Base-by-base conservation (phyloP, 2,329 filamentous ascomycete species). In the Fusarium luffae region DNA sequence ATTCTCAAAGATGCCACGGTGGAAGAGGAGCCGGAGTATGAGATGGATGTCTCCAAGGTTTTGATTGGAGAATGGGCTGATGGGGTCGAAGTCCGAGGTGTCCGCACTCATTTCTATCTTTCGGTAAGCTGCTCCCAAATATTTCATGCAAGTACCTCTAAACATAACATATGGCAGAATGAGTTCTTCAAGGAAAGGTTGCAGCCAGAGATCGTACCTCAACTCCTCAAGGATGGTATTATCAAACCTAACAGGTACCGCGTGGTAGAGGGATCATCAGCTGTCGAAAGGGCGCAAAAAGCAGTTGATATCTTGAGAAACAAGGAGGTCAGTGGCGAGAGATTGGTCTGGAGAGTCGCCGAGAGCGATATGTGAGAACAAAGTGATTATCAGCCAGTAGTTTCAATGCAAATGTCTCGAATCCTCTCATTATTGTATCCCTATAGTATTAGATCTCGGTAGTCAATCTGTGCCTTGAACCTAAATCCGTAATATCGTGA, bases 141-240 rank as follows among this genome's bases (percentile, higher is more conserved):
- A 11, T n/a, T 11, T 44, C 27, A 19, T 16, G 13, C 19, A 50
- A 5, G 19, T 5, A 23, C 18, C 21, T 14, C 61, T 66, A 47
- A 47, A 74, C 25, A 19, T 66, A 47, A 74, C 25, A 19, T 8
- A 5, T 12, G 1, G 46, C 41, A 89, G 84, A 88, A 90, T 65
- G 79, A 84, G 18, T 82, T 85, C 44, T 85, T 88, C 77, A 86
- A 84, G 63, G 77, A 87, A 48, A 82, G 86, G 51, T 76, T 88
- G 37, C 85, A 88, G 70, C 76, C 83, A 1, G 84, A 86, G 16
- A 86, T 89, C 54, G 82, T 90, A 72, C 85, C 85, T 3, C 71
- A 80, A 1, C 69, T 89, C 66, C 66, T 85, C 21, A 78, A 77
- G 9, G 70, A 78, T 16, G 80, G 80, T 0, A 44, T 79, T 4